phyloP scores from a whole-genome alignment of 345 rosid genomes.

The Syzygium aqueum region DNA sequence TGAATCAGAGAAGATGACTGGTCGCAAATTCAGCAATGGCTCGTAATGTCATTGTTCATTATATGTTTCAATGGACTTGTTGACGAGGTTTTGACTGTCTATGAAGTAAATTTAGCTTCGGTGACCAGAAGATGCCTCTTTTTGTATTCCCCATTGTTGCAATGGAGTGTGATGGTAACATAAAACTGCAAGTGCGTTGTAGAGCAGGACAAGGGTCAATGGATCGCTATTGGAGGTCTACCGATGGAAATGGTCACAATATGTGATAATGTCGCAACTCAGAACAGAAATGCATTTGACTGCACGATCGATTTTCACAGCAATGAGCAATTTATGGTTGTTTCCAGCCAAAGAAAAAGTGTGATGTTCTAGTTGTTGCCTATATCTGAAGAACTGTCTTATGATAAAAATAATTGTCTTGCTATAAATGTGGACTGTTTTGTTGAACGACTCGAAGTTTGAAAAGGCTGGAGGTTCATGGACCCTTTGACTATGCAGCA shows the following conservation, averaged over 20 bases:
- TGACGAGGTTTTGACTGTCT: background rate
- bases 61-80: background rate
- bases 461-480: background rate
- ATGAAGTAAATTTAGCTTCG: background rate
- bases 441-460: background rate
- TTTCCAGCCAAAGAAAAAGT: background rate
- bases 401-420: background rate
- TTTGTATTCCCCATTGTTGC: background rate
- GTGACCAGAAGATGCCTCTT: background rate
- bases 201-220: background rate
- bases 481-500: background rate
- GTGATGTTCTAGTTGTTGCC: background rate
- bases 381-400: background rate
- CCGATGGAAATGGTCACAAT: background rate
- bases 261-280: background rate
- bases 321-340: background rate
- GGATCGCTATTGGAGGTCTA: background rate
- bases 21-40: conserved; percentile 62
- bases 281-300: background rate
- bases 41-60: conserved; percentile 4
- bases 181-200: background rate
- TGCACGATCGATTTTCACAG: background rate
- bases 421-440: background rate
- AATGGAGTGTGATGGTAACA: background rate
- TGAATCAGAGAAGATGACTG: conserved; percentile 69